Percentiles rank a stretch among this genome's conserved stretches.
phyloP scores from a whole-genome alignment of 306 rosid species.

The Canavalia gladiata region DNA sequence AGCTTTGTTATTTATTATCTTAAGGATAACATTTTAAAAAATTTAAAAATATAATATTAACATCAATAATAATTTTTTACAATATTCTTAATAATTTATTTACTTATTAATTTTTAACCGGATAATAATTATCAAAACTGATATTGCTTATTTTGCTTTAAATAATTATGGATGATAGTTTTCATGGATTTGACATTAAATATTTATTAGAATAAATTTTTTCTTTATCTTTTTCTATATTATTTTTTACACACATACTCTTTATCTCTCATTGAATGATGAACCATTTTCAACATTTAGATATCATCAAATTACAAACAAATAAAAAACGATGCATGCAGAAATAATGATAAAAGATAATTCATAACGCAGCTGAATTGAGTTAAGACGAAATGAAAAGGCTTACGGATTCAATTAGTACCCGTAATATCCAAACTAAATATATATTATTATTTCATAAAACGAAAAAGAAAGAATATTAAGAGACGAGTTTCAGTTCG shows the following conservation, averaged over 20 bases:
- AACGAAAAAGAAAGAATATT: conserved; percentile 2
- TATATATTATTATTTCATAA: neutral
- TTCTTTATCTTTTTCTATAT: too few relatives aligned
- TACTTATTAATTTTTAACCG: neutral
- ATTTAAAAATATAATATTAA: neutral
- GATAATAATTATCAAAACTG: neutral
- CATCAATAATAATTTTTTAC: neutral
- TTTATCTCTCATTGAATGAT: too few relatives aligned
- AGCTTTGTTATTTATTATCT: neutral
- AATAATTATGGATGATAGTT: conserved; percentile 1
- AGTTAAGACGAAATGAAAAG: neutral
- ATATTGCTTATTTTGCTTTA: neutral
- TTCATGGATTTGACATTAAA: conserved; percentile 9
- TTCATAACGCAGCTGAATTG: neutral
- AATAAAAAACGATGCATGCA: neutral
- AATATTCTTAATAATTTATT: neutral
- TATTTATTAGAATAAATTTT: too few relatives aligned
- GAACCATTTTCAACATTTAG: neutral
- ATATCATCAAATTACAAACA: neutral
- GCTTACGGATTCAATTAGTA: neutral
- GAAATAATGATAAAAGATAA: neutral
- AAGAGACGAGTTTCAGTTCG: neutral
- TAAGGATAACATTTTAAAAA: neutral
- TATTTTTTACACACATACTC: too few relatives aligned
- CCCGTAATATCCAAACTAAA: conserved; percentile 14